Evolutionary conservation across 164 flowering plant genomes (phyloP).

Genomic region (Sextonia rubra): DNA sequence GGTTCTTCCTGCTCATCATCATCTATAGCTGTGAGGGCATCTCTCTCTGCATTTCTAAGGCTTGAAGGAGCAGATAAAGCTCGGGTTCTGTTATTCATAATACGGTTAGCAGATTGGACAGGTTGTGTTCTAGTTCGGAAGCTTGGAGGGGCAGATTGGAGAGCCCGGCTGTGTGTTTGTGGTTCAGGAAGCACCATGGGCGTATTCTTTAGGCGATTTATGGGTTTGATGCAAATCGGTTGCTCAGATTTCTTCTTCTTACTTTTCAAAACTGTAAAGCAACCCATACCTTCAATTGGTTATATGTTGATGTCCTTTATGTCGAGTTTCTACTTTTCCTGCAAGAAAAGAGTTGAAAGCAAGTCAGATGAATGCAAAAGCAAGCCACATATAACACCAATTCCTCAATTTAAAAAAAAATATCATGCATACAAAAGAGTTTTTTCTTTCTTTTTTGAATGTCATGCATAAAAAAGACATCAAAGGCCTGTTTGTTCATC

Average conservation of each 20-base stretch:
- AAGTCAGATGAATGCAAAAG: not conserved
- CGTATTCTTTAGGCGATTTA: conserved; percentile 40
- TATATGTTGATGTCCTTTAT: not conserved
- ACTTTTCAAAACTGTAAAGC: conserved; percentile 69
- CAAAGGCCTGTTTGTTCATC: not conserved
- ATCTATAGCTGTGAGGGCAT: conserved; percentile 43
- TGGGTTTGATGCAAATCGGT: conserved; percentile 23
- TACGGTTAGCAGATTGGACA: conserved; percentile 33
- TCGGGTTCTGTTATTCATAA: conserved; percentile 38
- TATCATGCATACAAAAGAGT: not conserved
- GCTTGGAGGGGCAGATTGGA: conserved; percentile 96
- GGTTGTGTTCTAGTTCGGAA: conserved; percentile 63
- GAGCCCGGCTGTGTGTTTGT: conserved; percentile 38
- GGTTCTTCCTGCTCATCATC: conserved; percentile 61
- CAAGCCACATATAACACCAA: not conserved
- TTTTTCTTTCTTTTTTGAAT: not conserved
- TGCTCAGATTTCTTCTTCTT: conserved; percentile 74
- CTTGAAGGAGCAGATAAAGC: conserved; percentile 85
- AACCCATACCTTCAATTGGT: conserved; percentile 54
- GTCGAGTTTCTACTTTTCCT: conserved; percentile 9
- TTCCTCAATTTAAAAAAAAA: not conserved
- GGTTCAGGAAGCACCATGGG: conserved; percentile 84
- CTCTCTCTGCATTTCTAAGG: conserved; percentile 59
- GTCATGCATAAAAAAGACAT: not conserved
- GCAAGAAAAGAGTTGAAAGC: conserved; percentile 2